A percentile compares a stretch with the other conserved stretches of the same genome.
Evolutionary conservation across 805 yeast genomes (phyloP).

Genomic region (Yamadazyma endophytica): DNA sequence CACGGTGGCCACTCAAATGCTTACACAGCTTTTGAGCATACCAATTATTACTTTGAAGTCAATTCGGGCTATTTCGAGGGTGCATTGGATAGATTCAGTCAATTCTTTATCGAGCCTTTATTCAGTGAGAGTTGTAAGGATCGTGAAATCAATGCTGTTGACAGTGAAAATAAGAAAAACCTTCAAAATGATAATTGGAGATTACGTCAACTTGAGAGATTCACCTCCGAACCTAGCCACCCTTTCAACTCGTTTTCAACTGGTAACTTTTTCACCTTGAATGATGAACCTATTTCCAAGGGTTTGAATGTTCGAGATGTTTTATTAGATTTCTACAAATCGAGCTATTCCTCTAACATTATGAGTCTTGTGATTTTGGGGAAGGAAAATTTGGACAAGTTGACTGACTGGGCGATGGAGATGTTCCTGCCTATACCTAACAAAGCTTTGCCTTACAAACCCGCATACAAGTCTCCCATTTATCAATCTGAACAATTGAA

Average conservation of each 20-base stretch:
- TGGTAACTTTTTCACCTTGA: conserved; percentile 77
- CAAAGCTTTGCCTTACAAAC: conserved; percentile 32
- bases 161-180: conserved; percentile 92
- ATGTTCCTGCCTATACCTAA: conserved; percentile 64
- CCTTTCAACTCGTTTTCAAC: conserved; percentile 89
- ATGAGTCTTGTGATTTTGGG: conserved; percentile 88
- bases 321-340: conserved; percentile 66
- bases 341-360: conserved; percentile 76
- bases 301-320: conserved; percentile 79
- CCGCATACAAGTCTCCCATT: conserved; percentile 47
- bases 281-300: conserved; percentile 52
- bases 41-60: conserved; percentile 88
- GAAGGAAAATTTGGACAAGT: conserved; percentile 67
- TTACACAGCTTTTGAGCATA: conserved; percentile 81
- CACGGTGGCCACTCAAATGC: conserved; percentile 93
- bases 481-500: conserved; percentile 46
- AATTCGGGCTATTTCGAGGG: conserved; percentile 73
- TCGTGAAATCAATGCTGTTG: conserved; percentile 91
- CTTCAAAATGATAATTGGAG: conserved; percentile 90
- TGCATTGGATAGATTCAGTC: conserved; percentile 89
- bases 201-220: conserved; percentile 76
- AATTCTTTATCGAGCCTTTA: conserved; percentile 83
- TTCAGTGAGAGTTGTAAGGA: conserved; percentile 74
- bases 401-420: conserved; percentile 66
- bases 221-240: conserved; percentile 66